Conservation (phyloP, 2,329 filamentous ascomycete genomes). For the Beauveria asiatica region DNA sequence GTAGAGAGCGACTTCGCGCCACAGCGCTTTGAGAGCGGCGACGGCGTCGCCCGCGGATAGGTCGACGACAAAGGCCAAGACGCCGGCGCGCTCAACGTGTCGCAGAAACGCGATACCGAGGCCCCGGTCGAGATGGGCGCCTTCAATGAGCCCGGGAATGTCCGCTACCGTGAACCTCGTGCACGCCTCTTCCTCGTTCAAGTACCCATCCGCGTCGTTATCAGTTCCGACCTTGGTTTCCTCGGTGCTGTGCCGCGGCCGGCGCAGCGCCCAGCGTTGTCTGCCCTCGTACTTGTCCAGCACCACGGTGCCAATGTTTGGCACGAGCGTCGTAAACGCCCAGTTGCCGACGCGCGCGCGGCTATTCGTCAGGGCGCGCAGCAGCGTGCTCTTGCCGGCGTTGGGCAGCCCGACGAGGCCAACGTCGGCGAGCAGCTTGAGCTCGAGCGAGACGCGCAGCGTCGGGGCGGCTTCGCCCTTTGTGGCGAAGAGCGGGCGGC, state of each 20-base stretch:
- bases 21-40: conserved; percentile 67
- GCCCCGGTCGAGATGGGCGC: conserved; percentile 84
- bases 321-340: conserved; percentile 93
- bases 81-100: conserved; percentile 87
- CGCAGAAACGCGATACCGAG: conserved; percentile 86
- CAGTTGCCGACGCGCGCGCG: conserved; percentile 84
- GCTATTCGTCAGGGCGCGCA: conserved; percentile 80
- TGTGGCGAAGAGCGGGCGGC: conserved; percentile 79
- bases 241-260: conserved; percentile 21
- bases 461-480: conserved; percentile 73
- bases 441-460: conserved; percentile 75
- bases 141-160: conserved; percentile 88
- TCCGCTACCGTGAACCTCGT: conserved; percentile 90
- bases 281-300: conserved; percentile 79
- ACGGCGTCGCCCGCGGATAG: conserved; percentile 73
- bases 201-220: conserved; percentile 16
- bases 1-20: conserved; percentile 86
- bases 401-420: conserved; percentile 93
- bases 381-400: conserved; percentile 87
- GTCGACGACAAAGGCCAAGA: conserved; percentile 91
- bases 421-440: conserved; percentile 92
- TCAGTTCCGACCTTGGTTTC: conserved; percentile 19
- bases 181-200: conserved; percentile 36
- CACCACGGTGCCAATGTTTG: conserved; percentile 92
- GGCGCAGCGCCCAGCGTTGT: conserved; percentile 33